Evolutionary conservation across 257 asterid species (phyloP), one percentile per base, ranked within the genome.

Genomic region (Prunella vulgaris): DNA sequence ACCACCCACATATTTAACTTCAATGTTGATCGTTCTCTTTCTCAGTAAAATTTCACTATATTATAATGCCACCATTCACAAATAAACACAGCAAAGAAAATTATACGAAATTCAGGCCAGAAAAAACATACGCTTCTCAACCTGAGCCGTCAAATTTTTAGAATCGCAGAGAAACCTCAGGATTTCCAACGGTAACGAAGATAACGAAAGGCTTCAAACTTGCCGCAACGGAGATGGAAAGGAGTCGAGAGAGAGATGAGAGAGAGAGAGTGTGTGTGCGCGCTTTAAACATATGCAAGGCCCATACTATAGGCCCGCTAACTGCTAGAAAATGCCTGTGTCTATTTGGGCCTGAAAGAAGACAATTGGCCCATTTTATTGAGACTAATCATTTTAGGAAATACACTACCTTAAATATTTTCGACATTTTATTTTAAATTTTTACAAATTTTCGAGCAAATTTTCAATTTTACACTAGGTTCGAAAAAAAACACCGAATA

Each of bases 191-290:
- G 62, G 48, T 68, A 32, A 40, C 64, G 63, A 21, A 10, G 22
- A 30, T 51, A 30, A 18, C 38, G 37, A 58, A 37, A 21, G 52
- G 68, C 42, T 27, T 28, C 20, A 37, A 58, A 59, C 44, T 66
- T 28, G 46, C 73, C 25, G 72, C 61, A 27, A 35, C 46, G 59
- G 68, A 74, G 68, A 59, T 3, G 57, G 20, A 5, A 8, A 15
- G 10, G 68, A 61, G 51, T 13, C 18, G 18, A 13, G 51, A 44
- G 1, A 2, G 18, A 44, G 68, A 66, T 5, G 28, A 46, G 44
- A 22, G 37, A n/a, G n/a, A n/a, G n/a, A n/a, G n/a, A n/a, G n/a
- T n/a, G n/a, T n/a, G n/a, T n/a, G n/a, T n/a, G n/a, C n/a, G 21
- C 46, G 0, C 18, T 10, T 52, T 33, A 8, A 3, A 18, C 1